Percentiles rank a stretch among this genome's conserved stretches.
Conservation (phyloP, 2,329 filamentous ascomycete genomes). For the Trichophyton rubrum region DNA sequence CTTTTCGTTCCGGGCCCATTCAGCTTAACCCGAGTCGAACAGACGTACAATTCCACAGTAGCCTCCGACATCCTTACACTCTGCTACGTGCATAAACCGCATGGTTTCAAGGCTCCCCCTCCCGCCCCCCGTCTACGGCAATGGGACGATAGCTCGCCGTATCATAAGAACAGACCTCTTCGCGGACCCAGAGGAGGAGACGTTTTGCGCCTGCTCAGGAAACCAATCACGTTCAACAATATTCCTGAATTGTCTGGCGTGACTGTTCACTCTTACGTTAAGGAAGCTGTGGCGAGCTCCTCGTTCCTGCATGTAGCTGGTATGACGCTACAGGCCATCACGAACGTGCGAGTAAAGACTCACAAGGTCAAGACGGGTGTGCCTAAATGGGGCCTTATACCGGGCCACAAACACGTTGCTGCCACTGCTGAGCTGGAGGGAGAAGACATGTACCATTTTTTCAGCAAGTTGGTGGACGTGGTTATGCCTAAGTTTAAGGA, state of each 20-base stretch:
- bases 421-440: conserved; percentile 67
- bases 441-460: conserved; percentile 75
- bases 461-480: conserved; percentile 79
- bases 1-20: conserved; percentile 86
- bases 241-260: conserved; percentile 71
- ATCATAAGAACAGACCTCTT: conserved; percentile 80
- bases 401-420: conserved; percentile 55
- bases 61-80: conserved; percentile 80
- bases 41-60: conserved; percentile 80
- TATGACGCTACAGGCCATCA: conserved; percentile 74
- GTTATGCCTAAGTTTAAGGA: conserved; percentile 95
- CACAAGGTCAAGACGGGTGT: conserved; percentile 61
- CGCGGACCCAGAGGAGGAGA: conserved; percentile 73
- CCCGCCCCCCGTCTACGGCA: conserved; percentile 57
- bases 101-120: conserved; percentile 51
- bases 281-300: conserved; percentile 55
- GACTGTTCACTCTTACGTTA: conserved; percentile 64
- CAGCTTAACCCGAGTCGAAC: conserved; percentile 69
- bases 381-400: conserved; percentile 59
- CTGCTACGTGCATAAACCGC: conserved; percentile 73
- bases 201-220: conserved; percentile 37
- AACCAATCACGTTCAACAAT: conserved; percentile 63
- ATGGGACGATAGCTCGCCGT: conserved; percentile 86
- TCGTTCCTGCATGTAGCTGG: conserved; percentile 69
- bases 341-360: conserved; percentile 58